phyloP scores from a whole-genome alignment of 768 basidiomycete species.

The Rubroboletus satanas region DNA sequence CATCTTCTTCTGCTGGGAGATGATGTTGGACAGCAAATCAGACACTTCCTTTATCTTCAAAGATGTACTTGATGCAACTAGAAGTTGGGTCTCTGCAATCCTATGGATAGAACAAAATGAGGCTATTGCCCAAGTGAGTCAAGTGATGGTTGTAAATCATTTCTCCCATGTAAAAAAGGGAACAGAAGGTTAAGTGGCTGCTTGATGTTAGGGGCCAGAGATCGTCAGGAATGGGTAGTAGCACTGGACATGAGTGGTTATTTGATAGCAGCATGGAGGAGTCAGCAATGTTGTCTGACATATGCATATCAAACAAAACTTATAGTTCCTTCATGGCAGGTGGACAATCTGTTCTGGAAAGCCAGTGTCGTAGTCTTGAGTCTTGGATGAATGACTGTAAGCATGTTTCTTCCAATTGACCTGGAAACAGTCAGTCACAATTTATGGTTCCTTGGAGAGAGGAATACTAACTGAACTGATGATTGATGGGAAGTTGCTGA shows the following conservation, averaged over 20 bases:
- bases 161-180: background rate
- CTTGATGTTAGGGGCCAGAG: background rate
- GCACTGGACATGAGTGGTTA: background rate
- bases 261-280: background rate
- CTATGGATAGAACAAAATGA: background rate
- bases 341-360: background rate
- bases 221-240: background rate
- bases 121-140: background rate
- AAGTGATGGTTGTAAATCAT: background rate
- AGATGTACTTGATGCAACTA: background rate
- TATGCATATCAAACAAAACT: conserved; percentile 4
- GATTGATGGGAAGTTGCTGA: conserved; percentile 32
- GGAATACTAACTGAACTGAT: conserved; percentile 21
- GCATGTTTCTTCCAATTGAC: too few relatives aligned
- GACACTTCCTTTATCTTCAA: background rate
- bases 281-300: background rate
- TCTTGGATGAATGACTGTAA: conserved; percentile 11
- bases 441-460: too few relatives aligned
- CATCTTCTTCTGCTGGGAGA: too few relatives aligned
- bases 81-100: background rate
- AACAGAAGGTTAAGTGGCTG: background rate
- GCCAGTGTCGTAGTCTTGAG: conserved; percentile 11
- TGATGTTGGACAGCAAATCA: background rate
- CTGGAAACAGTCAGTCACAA: too few relatives aligned
- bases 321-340: conserved; percentile 5